phyloP scores from a whole-genome alignment of 2,329 filamentous ascomycete genomes.

The Leptographium wingfieldii region DNA sequence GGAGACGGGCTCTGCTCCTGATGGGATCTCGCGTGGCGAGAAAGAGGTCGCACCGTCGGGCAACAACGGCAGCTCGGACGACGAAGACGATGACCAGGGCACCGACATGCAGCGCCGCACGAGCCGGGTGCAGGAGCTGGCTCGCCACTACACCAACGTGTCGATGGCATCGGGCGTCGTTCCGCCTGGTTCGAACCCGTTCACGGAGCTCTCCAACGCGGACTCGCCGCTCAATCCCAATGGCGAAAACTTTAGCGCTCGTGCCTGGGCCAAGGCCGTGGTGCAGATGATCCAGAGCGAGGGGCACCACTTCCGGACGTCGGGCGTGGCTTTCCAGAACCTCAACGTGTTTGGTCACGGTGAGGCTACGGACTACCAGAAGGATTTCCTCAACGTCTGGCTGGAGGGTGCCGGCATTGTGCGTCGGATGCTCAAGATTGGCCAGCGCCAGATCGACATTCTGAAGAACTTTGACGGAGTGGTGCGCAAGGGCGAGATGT shows the following conservation, averaged over 20 bases:
- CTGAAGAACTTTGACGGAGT: constrained; percentile 55
- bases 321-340: constrained; percentile 54
- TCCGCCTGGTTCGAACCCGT: constrained; percentile 32
- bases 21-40: not conserved
- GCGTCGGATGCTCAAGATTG: constrained; percentile 37
- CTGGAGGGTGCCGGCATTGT: constrained; percentile 32
- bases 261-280: constrained; percentile 47
- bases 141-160: constrained; percentile 39
- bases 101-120: constrained; percentile 37
- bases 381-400: constrained; percentile 50
- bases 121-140: constrained; percentile 42
- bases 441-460: constrained; percentile 51
- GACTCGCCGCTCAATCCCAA: constrained; percentile 35
- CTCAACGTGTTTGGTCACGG: constrained; percentile 58
- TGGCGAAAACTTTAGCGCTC: constrained; percentile 36
- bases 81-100: constrained; percentile 24
- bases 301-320: constrained; percentile 43
- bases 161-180: constrained; percentile 20
- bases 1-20: constrained; percentile 15
- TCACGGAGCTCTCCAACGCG: constrained; percentile 24
- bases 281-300: constrained; percentile 38
- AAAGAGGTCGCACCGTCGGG: constrained; percentile 4
- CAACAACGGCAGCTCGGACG: constrained; percentile 20
- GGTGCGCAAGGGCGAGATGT: constrained; percentile 59
- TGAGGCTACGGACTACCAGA: constrained; percentile 57